Base-by-base conservation (phyloP, 805 yeast species). In the Lipomyces yamadae region DNA sequence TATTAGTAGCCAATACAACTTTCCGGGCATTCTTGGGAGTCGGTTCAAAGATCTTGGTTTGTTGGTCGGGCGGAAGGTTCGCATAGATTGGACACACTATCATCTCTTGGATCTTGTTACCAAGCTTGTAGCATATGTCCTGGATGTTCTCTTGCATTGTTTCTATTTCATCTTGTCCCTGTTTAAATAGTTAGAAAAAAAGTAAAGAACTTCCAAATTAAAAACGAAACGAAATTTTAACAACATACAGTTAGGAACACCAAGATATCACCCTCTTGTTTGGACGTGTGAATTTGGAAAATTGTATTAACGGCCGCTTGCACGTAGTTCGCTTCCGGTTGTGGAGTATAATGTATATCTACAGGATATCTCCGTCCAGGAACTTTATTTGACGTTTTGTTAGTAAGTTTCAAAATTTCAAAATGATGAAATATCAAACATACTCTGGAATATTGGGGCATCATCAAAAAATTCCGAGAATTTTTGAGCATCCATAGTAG, bases 341-440 rank as follows among this genome's bases (percentile, higher is more conserved):
- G 86, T 66, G 85, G 85, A 0, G 97, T 85, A 74, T 91, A 92
- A 66, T 88, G 79, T 1, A 90, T 83, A 69, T 94, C 97, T 1
- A 95, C 99, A 0, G 97, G 97, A 76, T 84, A 94, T 0, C 97
- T 87, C 66, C 97, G 82, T 7, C 99, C 99, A 0, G 97, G 96
- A 56, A 95, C 90, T 53, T n/a, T 39, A 4, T 35, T 15, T 18
- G 24, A 1, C 24, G 82, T 85, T 57, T 8, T 37, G 82, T 85
- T 57, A 35, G 52, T 50, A 15, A 6, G 30, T 24, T 24, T 24
- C 24, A 57, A 35, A 11, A 15, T n/a, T n/a, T 10, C 60, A 30
- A 2, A 7, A 18, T 13, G 10, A 5, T 7, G 33, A 35, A 35
- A 15, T 29, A 13, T 34, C 24, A 1, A 24, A 15, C 48, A 4